These are phyloP conservation scores for Aspergillus clavatus DNA, from an alignment of 2,329 filamentous ascomycete species.

Conservation along the genomic window DNA sequence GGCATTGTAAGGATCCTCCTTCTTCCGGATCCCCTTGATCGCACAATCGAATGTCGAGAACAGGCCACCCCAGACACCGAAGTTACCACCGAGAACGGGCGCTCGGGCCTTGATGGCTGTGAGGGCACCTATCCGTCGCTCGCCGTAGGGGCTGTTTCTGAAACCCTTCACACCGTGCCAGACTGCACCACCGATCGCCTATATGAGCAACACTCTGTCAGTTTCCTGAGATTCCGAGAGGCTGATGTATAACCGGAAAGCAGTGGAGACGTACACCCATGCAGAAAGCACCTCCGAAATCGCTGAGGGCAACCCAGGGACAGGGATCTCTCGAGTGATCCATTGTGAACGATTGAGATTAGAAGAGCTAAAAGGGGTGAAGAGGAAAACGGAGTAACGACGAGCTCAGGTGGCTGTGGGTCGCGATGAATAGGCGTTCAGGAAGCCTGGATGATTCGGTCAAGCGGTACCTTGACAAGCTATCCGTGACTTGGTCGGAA, in stretches of 20 bases:
- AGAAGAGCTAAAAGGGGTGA: conserved; percentile 3
- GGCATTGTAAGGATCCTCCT: conserved; percentile 97
- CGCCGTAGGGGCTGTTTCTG: conserved; percentile 83
- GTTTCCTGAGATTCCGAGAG: conserved; percentile 1
- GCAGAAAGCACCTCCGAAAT: conserved; percentile 93
- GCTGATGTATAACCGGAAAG: not conserved
- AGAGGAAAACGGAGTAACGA: conserved; percentile 5
- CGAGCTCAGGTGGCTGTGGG: not conserved
- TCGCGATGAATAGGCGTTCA: not conserved
- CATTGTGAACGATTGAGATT: conserved; percentile 50
- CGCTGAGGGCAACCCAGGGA: conserved; percentile 92
- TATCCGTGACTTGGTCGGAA: not conserved
- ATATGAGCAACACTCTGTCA: conserved; percentile 20
- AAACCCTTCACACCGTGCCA: conserved; percentile 98
- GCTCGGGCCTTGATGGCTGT: conserved; percentile 97
- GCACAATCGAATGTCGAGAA: conserved; percentile 97
- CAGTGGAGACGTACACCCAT: conserved; percentile 71
- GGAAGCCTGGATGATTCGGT: not conserved
- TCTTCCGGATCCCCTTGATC: conserved; percentile 87
- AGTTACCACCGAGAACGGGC: conserved; percentile 94
- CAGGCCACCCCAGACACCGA: conserved; percentile 93
- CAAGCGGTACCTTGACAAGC: conserved; percentile 2
- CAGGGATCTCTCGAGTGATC: conserved; percentile 97
- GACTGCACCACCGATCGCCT: conserved; percentile 75
- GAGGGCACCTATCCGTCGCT: conserved; percentile 90